Conservation (phyloP, 306 rosid genomes). For the Prunus kanzakura region DNA sequence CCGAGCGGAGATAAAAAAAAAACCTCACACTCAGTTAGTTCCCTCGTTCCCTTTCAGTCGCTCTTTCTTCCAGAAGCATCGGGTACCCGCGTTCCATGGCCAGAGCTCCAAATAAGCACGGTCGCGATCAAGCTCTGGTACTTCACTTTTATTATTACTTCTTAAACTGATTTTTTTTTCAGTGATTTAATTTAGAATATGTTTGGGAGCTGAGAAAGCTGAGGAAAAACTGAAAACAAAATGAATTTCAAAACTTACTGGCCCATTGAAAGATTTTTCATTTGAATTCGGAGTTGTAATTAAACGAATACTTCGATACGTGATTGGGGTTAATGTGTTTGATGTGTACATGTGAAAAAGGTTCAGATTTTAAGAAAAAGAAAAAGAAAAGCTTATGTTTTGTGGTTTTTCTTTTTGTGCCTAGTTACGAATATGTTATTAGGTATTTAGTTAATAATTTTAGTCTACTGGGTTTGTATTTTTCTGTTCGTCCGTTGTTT, state of each 20-base stretch:
- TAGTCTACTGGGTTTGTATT: constrained; percentile 1
- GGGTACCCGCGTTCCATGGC: constrained; percentile 26
- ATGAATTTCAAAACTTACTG: neutral
- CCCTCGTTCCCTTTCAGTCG: neutral
- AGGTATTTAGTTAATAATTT: constrained; percentile 6
- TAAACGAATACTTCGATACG: neutral
- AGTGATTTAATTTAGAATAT: neutral
- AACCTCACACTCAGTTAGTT: neutral
- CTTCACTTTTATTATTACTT: neutral
- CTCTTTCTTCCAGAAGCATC: neutral
- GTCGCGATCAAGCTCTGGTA: constrained; percentile 51
- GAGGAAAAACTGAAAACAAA: neutral
- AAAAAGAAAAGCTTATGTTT: neutral
- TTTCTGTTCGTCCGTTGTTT: constrained; percentile 11
- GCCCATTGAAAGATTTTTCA: neutral
- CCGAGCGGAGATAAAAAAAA: neutral
- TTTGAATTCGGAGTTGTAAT: neutral
- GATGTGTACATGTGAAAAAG: neutral
- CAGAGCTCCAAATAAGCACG: constrained; percentile 48
- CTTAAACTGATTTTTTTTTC: neutral
- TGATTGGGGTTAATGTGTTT: neutral
- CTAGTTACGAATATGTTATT: neutral
- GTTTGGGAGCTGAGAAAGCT: neutral
- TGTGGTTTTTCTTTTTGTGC: neutral
- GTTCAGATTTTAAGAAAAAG: neutral